phyloP scores from a whole-genome alignment of 352 stramenopile species.

The Pythium insidiosum region DNA sequence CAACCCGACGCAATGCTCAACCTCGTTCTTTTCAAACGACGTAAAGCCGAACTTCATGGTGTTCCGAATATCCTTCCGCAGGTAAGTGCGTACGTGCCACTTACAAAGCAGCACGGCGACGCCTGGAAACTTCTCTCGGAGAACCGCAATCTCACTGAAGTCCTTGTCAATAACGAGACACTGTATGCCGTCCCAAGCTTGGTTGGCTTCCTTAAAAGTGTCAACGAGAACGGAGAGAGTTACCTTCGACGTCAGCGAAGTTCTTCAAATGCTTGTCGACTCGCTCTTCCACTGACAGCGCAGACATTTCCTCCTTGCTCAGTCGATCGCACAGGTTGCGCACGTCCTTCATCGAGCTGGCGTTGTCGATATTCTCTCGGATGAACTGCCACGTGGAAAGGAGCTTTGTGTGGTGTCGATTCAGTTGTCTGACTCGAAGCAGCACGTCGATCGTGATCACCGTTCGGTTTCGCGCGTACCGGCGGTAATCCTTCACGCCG shows the following conservation, averaged over 20 bases:
- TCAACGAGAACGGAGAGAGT: background rate
- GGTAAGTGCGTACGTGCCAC: conserved; percentile 3
- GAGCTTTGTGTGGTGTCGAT: conserved; percentile 18
- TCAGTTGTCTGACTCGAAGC: conserved; percentile 19
- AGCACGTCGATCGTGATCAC: conserved; percentile 19
- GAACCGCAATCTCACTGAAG: conserved; percentile 1
- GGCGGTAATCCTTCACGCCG: conserved; percentile 16
- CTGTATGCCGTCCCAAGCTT: background rate
- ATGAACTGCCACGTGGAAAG: conserved; percentile 30
- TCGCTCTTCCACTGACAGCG: background rate
- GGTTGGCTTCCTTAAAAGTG: conserved; percentile 1
- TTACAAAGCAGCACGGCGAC: background rate
- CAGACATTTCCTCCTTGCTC: background rate
- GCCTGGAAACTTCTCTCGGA: background rate
- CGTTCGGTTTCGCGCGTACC: conserved; percentile 25
- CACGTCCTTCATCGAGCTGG: conserved; percentile 27
- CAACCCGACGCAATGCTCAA: background rate
- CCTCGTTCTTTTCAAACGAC: conserved; percentile 4
- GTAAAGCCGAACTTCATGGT: conserved; percentile 1
- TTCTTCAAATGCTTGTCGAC: conserved; percentile 2
- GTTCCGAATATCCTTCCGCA: background rate
- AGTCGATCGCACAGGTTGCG: conserved; percentile 19
- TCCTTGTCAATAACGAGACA: conserved; percentile 3
- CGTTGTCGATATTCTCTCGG: conserved; percentile 16
- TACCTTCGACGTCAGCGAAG: background rate